Base-by-base conservation (phyloP, 352 stramenopile species). In the Phytophthora litchii region DNA sequence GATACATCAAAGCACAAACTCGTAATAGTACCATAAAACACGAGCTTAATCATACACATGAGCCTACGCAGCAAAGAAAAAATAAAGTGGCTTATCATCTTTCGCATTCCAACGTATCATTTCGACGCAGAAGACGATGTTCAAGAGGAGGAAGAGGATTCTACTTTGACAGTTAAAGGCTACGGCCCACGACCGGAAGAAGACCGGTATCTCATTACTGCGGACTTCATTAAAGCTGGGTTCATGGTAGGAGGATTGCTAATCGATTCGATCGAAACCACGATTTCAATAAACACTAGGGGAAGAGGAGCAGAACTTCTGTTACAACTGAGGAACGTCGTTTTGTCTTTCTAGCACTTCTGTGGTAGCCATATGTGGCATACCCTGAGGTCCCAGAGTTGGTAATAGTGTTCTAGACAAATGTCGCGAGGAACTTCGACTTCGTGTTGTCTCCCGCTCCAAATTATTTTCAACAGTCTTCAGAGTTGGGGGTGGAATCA, bases 181-280 rank as follows among this genome's bases (percentile, higher is more conserved):
- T 72, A 72, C 42, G 67, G 47, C 8, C 59, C 57, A 3, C 56
- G 57, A 12, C 59, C 81, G 2, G 75, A 88, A 40, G 72, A 83
- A 25, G 80, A 94, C 60, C 82, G 83, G 52, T 92, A 82, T 49
- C 52, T 91, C 3, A 89, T 94, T 41, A 80, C 85, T 3, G 80
- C 85, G 0, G 77, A 80, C 5, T 94, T 94, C 48, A 87, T 94
- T 44, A 80, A 82, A 45, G 85, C 54, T 82, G 82, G 19, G 76
- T 94, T 23, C 85, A 94, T 57, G 85, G 82, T n/a, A 80, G 85
- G 21, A 94, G 92, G 64, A 89, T 94, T 48, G 82, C 78, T 34
- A 92, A 91, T 48, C 77, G 82, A 27, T 61, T 94, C 29, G 85
- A 94, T 58, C 74, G 74, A 50, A 74, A 76, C 43, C n/a, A n/a